Conservation (phyloP, 106 monocot genomes). For the Dactylorhiza incarnata region DNA sequence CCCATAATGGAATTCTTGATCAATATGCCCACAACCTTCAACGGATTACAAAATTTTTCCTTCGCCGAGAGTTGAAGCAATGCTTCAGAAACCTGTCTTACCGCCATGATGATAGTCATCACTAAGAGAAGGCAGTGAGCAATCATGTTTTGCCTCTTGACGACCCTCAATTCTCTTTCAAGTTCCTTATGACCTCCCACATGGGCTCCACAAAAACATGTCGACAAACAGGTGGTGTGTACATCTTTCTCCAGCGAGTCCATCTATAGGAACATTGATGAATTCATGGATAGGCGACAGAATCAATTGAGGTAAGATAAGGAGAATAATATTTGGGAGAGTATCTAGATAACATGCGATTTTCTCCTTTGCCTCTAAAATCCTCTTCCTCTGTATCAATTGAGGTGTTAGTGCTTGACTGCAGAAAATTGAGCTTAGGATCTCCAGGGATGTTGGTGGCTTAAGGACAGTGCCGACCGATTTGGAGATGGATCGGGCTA, state of each 20-base stretch:
- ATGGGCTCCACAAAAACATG: neutral
- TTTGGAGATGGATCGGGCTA: too few relatives aligned
- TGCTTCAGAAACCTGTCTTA: constrained; percentile 44
- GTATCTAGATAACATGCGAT: constrained; percentile 22
- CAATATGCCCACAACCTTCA: constrained; percentile 25
- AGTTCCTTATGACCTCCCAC: constrained; percentile 21
- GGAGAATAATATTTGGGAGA: constrained; percentile 22
- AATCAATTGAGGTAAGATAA: neutral
- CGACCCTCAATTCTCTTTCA: constrained; percentile 33
- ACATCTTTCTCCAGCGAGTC: constrained; percentile 15
- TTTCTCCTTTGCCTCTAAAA: constrained; percentile 24
- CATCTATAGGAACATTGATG: constrained; percentile 8
- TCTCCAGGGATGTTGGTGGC: too few relatives aligned
- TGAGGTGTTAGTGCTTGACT: too few relatives aligned
- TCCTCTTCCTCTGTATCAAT: too few relatives aligned
- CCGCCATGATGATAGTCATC: constrained; percentile 29
- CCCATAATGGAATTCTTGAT: constrained; percentile 13
- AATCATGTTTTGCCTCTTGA: constrained; percentile 55
- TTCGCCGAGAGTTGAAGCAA: constrained; percentile 22
- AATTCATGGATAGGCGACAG: neutral
- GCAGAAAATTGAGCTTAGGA: too few relatives aligned
- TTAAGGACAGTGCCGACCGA: too few relatives aligned
- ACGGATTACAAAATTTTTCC: constrained; percentile 35
- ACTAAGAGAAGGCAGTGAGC: constrained; percentile 51
- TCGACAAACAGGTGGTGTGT: neutral